These are phyloP conservation scores for Cerioporus squamosus DNA, from an alignment of 1,284 basidiomycete species.

Conservation along the genomic window DNA sequence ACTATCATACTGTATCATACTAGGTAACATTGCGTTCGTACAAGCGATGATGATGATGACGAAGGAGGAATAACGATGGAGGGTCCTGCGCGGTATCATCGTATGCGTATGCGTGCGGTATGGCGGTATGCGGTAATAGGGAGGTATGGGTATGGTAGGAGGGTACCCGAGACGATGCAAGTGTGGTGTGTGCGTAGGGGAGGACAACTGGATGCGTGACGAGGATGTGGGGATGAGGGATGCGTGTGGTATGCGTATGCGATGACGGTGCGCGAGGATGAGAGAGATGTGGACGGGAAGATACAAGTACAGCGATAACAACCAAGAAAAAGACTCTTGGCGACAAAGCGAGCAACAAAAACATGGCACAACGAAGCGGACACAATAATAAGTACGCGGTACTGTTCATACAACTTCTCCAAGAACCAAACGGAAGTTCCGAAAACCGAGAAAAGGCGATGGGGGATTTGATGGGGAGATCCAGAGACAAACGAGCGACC, in stretches of 20 bases:
- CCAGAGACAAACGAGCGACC: constrained; percentile 21
- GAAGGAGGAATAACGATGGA: constrained; percentile 1
- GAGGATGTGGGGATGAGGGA: not conserved
- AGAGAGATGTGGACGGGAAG: not conserved
- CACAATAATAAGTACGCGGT: constrained; percentile 12
- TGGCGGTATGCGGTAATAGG: not conserved
- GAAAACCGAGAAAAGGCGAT: not conserved
- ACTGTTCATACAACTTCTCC: constrained; percentile 22
- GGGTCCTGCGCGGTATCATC: constrained; percentile 15
- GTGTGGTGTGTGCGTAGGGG: not conserved
- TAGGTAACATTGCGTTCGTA: constrained; percentile 9
- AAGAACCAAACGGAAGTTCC: constrained; percentile 4
- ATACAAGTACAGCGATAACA: constrained; percentile 17
- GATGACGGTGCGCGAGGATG: constrained; percentile 7
- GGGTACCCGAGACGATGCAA: constrained; percentile 10
- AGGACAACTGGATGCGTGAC: not conserved
- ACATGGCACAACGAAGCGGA: constrained; percentile 14
- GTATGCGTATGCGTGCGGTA: constrained; percentile 13
- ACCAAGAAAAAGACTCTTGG: constrained; percentile 12
- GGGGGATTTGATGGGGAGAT: not conserved
- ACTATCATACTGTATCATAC: constrained; percentile 18
- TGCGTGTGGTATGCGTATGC: constrained; percentile 3
- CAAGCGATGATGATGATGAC: not conserved
- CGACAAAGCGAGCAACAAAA: constrained; percentile 13
- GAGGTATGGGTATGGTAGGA: not conserved